A percentile compares a stretch with the other conserved stretches of the same genome.
Evolutionary conservation across 208 protist genomes (phyloP).

Genomic region (Acanthamoeba castellanii): DNA sequence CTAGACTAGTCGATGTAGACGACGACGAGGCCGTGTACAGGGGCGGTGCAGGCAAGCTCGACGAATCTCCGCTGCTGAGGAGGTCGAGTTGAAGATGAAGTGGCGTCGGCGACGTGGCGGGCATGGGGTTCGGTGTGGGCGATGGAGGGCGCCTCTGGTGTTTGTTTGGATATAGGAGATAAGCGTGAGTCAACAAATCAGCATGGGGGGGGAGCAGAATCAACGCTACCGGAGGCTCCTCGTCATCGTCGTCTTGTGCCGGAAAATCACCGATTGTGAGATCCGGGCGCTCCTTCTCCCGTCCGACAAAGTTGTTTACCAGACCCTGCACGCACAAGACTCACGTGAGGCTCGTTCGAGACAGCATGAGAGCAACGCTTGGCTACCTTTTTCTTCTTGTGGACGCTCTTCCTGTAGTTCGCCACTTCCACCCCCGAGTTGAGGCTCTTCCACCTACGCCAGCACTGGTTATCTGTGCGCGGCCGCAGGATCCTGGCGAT

Average conservation of each 20-base stretch:
- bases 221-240: background rate
- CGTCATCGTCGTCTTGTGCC: slow-evolving; percentile 24
- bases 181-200: no score
- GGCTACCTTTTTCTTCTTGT: slow-evolving; percentile 51
- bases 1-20: background rate
- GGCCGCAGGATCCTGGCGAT: slow-evolving; percentile 73
- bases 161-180: no score
- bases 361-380: background rate
- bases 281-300: slow-evolving; percentile 83
- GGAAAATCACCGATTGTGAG: slow-evolving; percentile 83
- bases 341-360: background rate
- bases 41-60: background rate
- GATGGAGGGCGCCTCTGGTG: background rate
- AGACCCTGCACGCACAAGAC: background rate
- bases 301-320: slow-evolving; percentile 86
- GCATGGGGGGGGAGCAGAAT: background rate
- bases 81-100: background rate
- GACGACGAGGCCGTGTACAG: background rate
- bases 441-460: slow-evolving; percentile 87
- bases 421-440: slow-evolving; percentile 75
- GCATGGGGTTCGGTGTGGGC: background rate
- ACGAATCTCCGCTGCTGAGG: background rate
- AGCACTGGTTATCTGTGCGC: slow-evolving; percentile 90
- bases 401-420: slow-evolving; percentile 72
- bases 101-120: background rate